Evolutionary conservation across 257 asterid genomes (phyloP).

Genomic region (Orobanche coerulescens): DNA sequence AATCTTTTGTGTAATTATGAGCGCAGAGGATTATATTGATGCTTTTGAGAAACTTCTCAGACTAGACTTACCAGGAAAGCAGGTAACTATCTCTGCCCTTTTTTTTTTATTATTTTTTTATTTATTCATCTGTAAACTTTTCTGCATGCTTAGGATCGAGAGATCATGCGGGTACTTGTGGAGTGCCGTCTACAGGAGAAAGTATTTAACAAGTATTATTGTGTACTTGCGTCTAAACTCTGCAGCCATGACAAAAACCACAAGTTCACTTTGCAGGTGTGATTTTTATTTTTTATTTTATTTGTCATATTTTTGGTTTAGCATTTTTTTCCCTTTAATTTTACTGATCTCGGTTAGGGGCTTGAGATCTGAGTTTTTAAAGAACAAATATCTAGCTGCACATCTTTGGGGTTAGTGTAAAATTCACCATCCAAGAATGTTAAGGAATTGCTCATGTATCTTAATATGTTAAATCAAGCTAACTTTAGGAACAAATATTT

Average conservation of each 20-base stretch:
- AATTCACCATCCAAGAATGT: no score
- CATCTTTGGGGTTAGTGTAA: no score
- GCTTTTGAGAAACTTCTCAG: slow-evolving; percentile 89
- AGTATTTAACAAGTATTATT: slow-evolving; percentile 80
- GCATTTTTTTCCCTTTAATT: no score
- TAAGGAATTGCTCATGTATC: no score
- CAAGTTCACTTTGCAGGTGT: slow-evolving; percentile 89
- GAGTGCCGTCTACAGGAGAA: slow-evolving; percentile 93
- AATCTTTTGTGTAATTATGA: slow-evolving; percentile 84
- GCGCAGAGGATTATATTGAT: slow-evolving; percentile 80
- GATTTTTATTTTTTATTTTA: slow-evolving; percentile 16
- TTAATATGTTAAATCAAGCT: no score
- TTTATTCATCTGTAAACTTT: neutral
- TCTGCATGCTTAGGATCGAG: slow-evolving; percentile 63
- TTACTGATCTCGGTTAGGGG: no score
- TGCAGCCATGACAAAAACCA: slow-evolving; percentile 88
- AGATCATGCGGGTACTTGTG: slow-evolving; percentile 84
- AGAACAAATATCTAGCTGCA: no score
- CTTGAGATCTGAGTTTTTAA: no score
- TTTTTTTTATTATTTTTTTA: neutral
- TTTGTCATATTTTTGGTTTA: neutral
- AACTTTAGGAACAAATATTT: no score
- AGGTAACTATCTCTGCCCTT: slow-evolving; percentile 33
- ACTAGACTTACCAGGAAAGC: slow-evolving; percentile 83
- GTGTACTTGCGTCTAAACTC: slow-evolving; percentile 77